phyloP scores from a whole-genome alignment of 148 eudicot species.

The Vaccinium vitisidaea region DNA sequence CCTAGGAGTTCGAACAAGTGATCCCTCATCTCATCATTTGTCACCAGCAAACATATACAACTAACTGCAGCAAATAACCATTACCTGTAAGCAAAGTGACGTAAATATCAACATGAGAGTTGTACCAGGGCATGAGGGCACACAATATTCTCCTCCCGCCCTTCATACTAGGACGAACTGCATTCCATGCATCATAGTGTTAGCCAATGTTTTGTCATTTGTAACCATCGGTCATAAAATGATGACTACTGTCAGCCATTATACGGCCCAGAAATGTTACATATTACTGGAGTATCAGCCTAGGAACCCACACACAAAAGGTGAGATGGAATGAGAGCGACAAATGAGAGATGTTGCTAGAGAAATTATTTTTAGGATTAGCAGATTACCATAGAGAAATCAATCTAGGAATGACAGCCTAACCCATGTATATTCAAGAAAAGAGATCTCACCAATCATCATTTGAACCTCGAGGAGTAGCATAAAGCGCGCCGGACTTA shows the following conservation, averaged over 20 bases:
- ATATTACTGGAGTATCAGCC: neutral
- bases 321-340: neutral
- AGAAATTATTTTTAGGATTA: neutral
- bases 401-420: neutral
- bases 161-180: neutral
- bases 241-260: neutral
- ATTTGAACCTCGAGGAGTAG: slow-evolving; percentile 79
- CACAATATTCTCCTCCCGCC: too few relatives aligned
- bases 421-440: neutral
- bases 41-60: slow-evolving; percentile 57
- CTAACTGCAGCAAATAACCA: slow-evolving; percentile 77
- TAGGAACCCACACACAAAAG: neutral
- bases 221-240: neutral
- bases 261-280: neutral
- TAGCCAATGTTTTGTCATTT: neutral
- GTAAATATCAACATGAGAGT: neutral
- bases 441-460: slow-evolving; percentile 69
- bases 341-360: neutral
- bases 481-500: slow-evolving; percentile 72
- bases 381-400: neutral
- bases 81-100: slow-evolving; percentile 37
- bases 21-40: slow-evolving; percentile 86
- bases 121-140: neutral
- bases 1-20: slow-evolving; percentile 75
- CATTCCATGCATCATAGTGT: neutral